A percentile compares a stretch with the other conserved stretches of the same genome.
These are phyloP conservation scores for Sophora flavescens DNA, from an alignment of 306 rosid genomes.

Conservation along the genomic window DNA sequence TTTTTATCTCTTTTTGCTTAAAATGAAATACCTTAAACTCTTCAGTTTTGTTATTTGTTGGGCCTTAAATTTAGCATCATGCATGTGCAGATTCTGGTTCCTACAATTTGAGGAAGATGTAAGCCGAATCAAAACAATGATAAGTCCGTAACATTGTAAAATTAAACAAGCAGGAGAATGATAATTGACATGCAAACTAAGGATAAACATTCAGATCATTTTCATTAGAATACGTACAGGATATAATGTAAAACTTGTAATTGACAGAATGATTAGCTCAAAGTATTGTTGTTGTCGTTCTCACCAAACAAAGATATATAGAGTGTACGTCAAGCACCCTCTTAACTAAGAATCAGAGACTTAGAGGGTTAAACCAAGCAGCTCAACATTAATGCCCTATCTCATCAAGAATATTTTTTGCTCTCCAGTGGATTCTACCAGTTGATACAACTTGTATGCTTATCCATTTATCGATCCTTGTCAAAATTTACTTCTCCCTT, in stretches of 20 bases:
- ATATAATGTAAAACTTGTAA: constrained; percentile 4
- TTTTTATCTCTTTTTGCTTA: not conserved
- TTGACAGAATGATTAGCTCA: not conserved
- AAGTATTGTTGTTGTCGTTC: not conserved
- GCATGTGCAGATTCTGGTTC: not conserved
- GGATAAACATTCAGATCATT: constrained; percentile 13
- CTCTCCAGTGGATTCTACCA: no score
- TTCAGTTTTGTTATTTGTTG: not conserved
- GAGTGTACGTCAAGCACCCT: constrained; percentile 37
- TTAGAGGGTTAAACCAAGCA: no score
- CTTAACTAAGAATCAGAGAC: no score
- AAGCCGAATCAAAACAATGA: constrained; percentile 11
- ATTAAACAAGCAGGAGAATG: constrained; percentile 14
- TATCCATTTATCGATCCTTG: no score
- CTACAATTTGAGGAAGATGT: not conserved
- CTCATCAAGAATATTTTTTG: no score
- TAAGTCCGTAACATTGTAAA: constrained; percentile 3
- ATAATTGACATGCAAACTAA: not conserved
- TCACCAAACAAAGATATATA: not conserved
- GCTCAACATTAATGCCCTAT: no score
- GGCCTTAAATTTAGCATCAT: not conserved
- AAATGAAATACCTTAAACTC: not conserved
- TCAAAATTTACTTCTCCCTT: no score
- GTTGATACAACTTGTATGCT: no score
- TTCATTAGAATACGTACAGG: constrained; percentile 30